Base-by-base conservation (phyloP, 495 filamentous ascomycete genomes). In the Tuber melanosporum region DNA sequence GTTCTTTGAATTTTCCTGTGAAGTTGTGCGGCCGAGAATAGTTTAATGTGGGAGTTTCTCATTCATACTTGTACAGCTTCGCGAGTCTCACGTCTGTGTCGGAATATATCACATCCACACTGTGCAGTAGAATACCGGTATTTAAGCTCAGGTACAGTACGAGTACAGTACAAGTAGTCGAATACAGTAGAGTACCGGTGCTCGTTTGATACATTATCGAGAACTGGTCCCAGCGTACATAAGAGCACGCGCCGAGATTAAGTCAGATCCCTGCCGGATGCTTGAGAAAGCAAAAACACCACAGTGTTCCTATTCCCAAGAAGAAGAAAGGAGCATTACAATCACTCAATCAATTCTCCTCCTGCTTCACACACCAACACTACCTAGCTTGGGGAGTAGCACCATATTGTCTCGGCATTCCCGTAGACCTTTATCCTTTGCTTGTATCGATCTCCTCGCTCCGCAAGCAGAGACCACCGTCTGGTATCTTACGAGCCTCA, bases 231-330 rank as follows among this genome's bases (percentile, higher is more conserved):
- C 71, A 26, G 78, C 78, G 78, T 73, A 80, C 44, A 66, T 47
- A 39, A 41, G 66, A 75, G 78, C 71, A 80, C 78, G 74, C 74
- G 77, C 78, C 78, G 80, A 80, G 78, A 71, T 77, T 66, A 66
- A 66, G 45, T 44, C 47, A 66, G 74, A 74, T 71, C 78, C 77
- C 78, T 79, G 77, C 39, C 70, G 45, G 70, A 73, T 73, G 72
- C 78, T 49, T 70, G 45, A 70, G 62, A 70, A 73, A 71, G 71
- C 73, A 80, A 76, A 80, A 76, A 79, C 71, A 80, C 77, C 78
- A 80, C 77, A 71, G 78, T 80, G 77, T 80, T 80, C 77, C 79
- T 79, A 71, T 79, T 77, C 45, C n/a, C 6, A 52, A 22, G n/a
- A 7, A 71, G 71, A 45, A 72, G 73, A 73, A 71, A 69, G 62